phyloP scores from a whole-genome alignment of 208 protist species.

The Crithidia bombi region DNA sequence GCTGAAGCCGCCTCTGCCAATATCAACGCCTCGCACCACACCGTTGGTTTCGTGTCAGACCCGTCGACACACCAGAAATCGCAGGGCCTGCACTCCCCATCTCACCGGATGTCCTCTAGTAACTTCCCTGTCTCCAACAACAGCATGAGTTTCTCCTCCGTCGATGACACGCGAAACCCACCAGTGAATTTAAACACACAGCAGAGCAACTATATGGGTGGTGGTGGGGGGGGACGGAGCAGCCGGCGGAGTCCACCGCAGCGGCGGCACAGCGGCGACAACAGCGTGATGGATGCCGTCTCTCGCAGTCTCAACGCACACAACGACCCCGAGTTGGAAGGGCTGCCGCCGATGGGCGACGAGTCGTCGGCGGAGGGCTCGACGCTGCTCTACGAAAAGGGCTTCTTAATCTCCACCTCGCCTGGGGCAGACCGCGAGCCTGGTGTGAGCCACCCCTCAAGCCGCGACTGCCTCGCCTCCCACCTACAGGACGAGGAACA shows the following conservation, averaged over 20 bases:
- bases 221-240: neutral
- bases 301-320: conserved; percentile 37
- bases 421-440: neutral
- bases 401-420: conserved; percentile 30
- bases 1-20: neutral
- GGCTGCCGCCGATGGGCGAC: conserved; percentile 24
- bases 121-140: conserved; percentile 13
- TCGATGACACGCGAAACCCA: conserved; percentile 2
- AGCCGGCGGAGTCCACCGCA: conserved; percentile 13
- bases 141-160: conserved; percentile 30
- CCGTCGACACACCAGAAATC: neutral
- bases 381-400: conserved; percentile 29
- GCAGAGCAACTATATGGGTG: no score
- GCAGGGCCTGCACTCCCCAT: neutral
- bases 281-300: conserved; percentile 31
- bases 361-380: conserved; percentile 16
- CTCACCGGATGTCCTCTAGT: neutral
- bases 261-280: conserved; percentile 19
- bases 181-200: no score
- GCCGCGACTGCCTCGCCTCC: neutral
- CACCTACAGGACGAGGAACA: conserved; percentile 21
- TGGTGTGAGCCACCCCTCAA: neutral
- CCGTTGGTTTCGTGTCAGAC: neutral
- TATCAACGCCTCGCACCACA: conserved; percentile 6
- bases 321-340: conserved; percentile 42